phyloP scores from a whole-genome alignment of 805 yeast species.

The Barnettozyma siamensis region DNA sequence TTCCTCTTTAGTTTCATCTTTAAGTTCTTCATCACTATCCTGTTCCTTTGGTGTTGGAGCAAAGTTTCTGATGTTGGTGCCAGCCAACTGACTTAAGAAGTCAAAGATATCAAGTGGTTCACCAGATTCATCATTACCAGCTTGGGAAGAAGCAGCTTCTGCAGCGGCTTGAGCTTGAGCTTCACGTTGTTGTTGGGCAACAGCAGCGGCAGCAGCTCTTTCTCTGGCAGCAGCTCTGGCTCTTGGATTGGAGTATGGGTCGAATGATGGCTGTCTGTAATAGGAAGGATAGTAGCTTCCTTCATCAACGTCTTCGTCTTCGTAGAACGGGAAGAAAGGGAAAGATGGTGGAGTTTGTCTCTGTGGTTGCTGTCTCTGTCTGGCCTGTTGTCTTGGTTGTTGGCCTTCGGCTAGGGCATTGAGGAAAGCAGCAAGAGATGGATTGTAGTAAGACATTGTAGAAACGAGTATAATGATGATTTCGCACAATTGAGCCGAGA shows the following conservation, averaged over 20 bases:
- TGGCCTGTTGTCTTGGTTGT: slow-evolving; percentile 6
- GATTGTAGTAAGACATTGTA: slow-evolving; percentile 15
- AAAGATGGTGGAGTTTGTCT: slow-evolving; percentile 5
- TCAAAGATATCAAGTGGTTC: slow-evolving; percentile 2
- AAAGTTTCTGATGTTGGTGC: not conserved
- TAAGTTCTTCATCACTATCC: not conserved
- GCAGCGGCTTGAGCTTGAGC: not conserved
- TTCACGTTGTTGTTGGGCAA: not conserved
- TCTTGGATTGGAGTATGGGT: slow-evolving; percentile 3
- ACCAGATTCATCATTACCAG: too few relatives aligned
- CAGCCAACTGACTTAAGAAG: slow-evolving; percentile 2
- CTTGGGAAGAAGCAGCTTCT: not conserved
- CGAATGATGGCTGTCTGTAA: slow-evolving; percentile 7
- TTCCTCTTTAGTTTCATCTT: not conserved
- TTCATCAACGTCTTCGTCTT: slow-evolving; percentile 9
- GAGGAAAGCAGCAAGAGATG: slow-evolving; percentile 19
- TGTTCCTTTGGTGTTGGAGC: not conserved
- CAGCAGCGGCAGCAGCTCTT: not conserved
- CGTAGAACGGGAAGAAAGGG: slow-evolving; percentile 3
- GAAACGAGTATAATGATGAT: too few relatives aligned
- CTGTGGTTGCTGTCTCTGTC: slow-evolving; percentile 1
- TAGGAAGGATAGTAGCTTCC: slow-evolving; percentile 7
- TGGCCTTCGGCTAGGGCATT: slow-evolving; percentile 16
- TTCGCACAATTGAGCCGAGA: not conserved
- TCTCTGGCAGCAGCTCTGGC: not conserved